phyloP scores from a whole-genome alignment of 345 rosid genomes.

The Syzygium jambos region DNA sequence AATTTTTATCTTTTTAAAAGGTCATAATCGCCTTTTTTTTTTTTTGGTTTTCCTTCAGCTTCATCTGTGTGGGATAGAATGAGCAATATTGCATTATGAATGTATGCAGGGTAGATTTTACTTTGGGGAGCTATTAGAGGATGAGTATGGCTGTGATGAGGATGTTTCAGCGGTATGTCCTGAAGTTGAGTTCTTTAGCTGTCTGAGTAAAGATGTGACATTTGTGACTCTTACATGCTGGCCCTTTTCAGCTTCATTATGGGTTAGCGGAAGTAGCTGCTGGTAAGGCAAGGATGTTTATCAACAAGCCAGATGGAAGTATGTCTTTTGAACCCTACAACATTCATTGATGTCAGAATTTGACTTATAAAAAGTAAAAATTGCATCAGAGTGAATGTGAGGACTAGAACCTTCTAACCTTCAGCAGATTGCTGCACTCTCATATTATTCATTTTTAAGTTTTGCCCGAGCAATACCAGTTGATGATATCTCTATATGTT shows the following conservation, averaged over 20 bases:
- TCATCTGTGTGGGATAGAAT: background rate
- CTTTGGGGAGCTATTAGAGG: constrained; percentile 67
- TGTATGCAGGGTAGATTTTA: constrained; percentile 81
- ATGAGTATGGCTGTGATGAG: constrained; percentile 63
- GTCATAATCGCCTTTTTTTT: background rate
- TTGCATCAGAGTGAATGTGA: background rate
- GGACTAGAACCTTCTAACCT: background rate
- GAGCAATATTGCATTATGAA: background rate
- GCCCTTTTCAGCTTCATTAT: constrained; percentile 66
- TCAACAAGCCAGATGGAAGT: constrained; percentile 96
- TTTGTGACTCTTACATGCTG: constrained; percentile 7
- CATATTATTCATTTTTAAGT: background rate
- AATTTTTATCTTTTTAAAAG: background rate
- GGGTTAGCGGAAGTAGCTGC: constrained; percentile 96
- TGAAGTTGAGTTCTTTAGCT: constrained; percentile 3
- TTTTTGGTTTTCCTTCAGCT: background rate
- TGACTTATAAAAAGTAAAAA: background rate
- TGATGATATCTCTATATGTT: background rate
- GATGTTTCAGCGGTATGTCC: constrained; percentile 55
- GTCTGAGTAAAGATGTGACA: background rate
- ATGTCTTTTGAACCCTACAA: constrained; percentile 8
- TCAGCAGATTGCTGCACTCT: background rate
- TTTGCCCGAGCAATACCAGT: background rate
- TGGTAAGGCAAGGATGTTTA: constrained; percentile 94
- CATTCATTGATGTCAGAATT: background rate